phyloP scores from a whole-genome alignment of 176 grass and related monocot genomes.

The Juncus inflexus region DNA sequence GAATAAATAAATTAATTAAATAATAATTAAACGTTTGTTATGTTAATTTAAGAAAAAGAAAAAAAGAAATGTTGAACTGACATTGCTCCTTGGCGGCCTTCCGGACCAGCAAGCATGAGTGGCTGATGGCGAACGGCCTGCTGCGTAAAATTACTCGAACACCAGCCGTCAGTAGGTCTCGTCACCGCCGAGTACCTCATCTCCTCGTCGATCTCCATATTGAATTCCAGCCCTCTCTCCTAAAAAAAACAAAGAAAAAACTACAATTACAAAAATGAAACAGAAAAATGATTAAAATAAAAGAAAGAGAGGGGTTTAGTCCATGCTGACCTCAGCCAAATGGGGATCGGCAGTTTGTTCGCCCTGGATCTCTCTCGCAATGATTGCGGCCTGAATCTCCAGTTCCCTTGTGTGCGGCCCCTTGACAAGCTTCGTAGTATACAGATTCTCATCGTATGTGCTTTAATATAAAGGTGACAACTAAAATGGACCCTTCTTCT shows the following conservation, averaged over 20 bases:
- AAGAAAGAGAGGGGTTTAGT: background rate
- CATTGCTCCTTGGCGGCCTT: too few species aligned
- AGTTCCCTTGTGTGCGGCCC: constrained; percentile 87
- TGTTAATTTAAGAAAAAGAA: too few species aligned
- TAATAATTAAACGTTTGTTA: too few species aligned
- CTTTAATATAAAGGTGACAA: too few species aligned
- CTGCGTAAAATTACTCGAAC: background rate
- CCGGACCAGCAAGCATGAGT: too few species aligned
- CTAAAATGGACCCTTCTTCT: too few species aligned
- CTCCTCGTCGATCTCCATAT: constrained; percentile 89
- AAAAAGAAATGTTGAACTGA: too few species aligned
- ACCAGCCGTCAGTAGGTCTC: constrained; percentile 53
- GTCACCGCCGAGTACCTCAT: constrained; percentile 80
- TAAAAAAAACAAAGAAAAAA: constrained; percentile 28
- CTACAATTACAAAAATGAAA: constrained; percentile 19
- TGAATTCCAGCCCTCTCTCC: constrained; percentile 78
- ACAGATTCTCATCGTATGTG: too few species aligned
- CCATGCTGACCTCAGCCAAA: constrained; percentile 75
- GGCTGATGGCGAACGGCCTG: too few species aligned
- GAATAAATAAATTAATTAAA: too few species aligned
- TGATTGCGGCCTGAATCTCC: constrained; percentile 71
- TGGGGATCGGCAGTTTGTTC: constrained; percentile 87
- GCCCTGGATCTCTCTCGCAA: constrained; percentile 93
- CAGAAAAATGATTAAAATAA: background rate
- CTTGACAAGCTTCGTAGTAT: constrained; percentile 95